These are phyloP conservation scores for Hondaea fermentalgiana DNA, from an alignment of 108 stramenopile genomes.

Conservation along the genomic window DNA sequence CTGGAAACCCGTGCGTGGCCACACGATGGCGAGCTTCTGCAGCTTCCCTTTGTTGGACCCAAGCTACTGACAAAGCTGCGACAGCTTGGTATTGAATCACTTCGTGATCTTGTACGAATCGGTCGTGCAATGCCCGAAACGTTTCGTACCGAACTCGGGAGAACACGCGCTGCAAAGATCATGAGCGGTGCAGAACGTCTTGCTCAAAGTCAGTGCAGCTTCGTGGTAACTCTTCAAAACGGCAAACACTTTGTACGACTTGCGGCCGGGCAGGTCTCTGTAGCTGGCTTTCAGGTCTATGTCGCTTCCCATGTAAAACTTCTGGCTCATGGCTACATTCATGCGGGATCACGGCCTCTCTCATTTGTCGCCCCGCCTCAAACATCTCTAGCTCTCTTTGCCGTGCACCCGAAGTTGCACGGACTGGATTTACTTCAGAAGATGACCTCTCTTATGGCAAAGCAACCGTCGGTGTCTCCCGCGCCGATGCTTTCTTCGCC, in stretches of 20 bases:
- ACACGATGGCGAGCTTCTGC: neutral
- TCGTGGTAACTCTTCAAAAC: neutral
- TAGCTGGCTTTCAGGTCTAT: neutral
- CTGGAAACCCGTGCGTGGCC: neutral
- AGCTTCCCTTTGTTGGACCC: neutral
- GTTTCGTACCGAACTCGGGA: neutral
- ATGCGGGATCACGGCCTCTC: neutral
- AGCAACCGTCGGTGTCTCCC: neutral
- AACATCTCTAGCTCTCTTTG: neutral
- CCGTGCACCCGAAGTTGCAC: neutral
- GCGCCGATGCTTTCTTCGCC: neutral
- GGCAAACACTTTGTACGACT: neutral
- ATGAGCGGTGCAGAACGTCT: neutral
- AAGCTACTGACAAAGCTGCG: neutral
- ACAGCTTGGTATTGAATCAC: neutral
- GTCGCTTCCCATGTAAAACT: neutral
- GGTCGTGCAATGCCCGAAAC: neutral
- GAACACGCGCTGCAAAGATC: neutral
- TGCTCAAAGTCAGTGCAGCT: neutral
- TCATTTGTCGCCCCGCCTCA: neutral
- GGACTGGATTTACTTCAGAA: neutral
- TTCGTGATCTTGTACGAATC: neutral
- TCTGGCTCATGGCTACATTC: neutral
- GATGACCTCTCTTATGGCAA: neutral
- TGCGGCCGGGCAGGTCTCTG: neutral